phyloP scores from a whole-genome alignment of 2,329 filamentous ascomycete species.

The Aspergillus sojae region DNA sequence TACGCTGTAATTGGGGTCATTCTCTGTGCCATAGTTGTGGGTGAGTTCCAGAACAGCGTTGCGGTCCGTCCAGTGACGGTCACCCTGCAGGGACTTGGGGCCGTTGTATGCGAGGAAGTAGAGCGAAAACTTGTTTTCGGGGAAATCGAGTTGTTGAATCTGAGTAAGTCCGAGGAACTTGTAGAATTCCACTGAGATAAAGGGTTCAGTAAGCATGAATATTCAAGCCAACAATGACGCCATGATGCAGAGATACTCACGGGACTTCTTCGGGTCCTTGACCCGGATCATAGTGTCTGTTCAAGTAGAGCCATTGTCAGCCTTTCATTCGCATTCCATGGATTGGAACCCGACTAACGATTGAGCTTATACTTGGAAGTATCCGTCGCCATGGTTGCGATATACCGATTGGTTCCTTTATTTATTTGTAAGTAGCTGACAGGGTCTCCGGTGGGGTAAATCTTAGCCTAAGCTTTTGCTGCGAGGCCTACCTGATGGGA shows the following conservation, averaged over 20 bases:
- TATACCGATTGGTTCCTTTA: conserved; percentile 30
- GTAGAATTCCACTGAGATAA: conserved; percentile 79
- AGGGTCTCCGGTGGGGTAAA: not conserved
- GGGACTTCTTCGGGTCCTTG: conserved; percentile 84
- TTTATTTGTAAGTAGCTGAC: conserved; percentile 8
- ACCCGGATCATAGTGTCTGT: conserved; percentile 75
- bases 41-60: conserved; percentile 88
- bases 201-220: not conserved
- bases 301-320: conserved; percentile 21
- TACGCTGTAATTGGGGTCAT: conserved; percentile 76
- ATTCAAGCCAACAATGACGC: not conserved
- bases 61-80: conserved; percentile 76
- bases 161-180: conserved; percentile 86
- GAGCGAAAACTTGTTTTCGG: conserved; percentile 88
- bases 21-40: conserved; percentile 85
- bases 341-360: conserved; percentile 48
- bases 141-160: conserved; percentile 77
- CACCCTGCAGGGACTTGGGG: conserved; percentile 70
- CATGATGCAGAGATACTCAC: conserved; percentile 46
- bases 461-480: not conserved
- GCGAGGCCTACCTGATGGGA: conserved; percentile 20
- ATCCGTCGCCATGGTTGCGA: conserved; percentile 59
- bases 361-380: conserved; percentile 67
- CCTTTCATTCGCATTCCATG: not conserved
- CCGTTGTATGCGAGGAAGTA: conserved; percentile 94